Evolutionary conservation across 345 rosid species (phyloP), one percentile per base, ranked within the genome.

Genomic region (Syzygium aromaticum): DNA sequence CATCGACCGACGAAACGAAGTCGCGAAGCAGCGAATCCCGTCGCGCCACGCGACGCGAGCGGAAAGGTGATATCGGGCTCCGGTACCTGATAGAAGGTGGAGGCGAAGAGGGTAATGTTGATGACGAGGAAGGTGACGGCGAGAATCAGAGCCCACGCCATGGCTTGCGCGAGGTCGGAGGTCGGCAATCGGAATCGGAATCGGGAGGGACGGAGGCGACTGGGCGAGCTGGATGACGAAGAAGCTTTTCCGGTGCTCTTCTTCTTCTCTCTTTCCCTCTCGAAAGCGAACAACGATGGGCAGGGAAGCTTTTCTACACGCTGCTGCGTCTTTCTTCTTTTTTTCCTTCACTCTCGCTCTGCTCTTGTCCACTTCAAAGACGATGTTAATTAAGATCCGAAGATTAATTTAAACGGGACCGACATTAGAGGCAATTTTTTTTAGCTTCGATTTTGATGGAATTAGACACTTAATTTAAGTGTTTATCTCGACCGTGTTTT

Each of bases 1-100:
- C 80, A 23, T 19, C 25, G 43, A 25, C 80, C 80, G 43, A 33
- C 80, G 80, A 10, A 17, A 40, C 80, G 27, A 73, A 73, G 80
- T 73, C 40, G 38, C 25, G 49, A 40, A 38, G 80, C 49, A 10
- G 63, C 63, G 30, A 28, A 2, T 6, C 64, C 49, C 80, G 46
- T 40, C 27, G 49, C 38, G 3, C 80, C 80, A 5, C 49, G 2
- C 43, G 11, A 51, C 52, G 52, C 12, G 12, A 11, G 28, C 63
- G 11, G 25, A 21, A 12, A 13, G 64, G 1, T 25, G 22, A 3
- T 5, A 40, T 33, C 57, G 51, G 57, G 57, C 43, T 54, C 52
- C 57, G 23, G 28, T 87, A 96, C 99, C 95, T 94, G 94, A 87
- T 94, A 92, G 86, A 95, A 94, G 92, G 92, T 89, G 86, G 95